These are phyloP conservation scores for Serendipita sp. DNA, from an alignment of 1,284 basidiomycete genomes.

Conservation along the genomic window DNA sequence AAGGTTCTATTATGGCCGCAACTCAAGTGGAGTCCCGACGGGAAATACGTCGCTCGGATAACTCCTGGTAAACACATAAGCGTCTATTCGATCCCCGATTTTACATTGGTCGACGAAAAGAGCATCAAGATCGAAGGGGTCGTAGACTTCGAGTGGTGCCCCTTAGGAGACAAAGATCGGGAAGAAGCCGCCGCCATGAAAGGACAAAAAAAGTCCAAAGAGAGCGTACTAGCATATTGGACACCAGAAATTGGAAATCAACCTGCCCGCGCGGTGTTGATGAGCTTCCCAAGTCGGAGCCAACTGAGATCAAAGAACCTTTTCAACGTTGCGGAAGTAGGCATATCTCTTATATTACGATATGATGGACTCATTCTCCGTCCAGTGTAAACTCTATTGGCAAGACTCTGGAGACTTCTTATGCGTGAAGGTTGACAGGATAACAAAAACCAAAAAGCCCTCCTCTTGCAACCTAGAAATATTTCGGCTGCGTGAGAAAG, in stretches of 20 bases:
- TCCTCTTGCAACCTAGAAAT: constrained; percentile 98
- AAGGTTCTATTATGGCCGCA: constrained; percentile 91
- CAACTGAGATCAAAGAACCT: constrained; percentile 92
- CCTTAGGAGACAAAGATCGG: constrained; percentile 77
- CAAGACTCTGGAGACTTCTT: constrained; percentile 98
- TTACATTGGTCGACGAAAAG: constrained; percentile 95
- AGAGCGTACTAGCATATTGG: constrained; percentile 97
- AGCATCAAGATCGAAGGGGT: constrained; percentile 97
- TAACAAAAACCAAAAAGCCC: constrained; percentile 98
- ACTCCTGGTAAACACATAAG: constrained; percentile 88
- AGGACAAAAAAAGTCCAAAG: constrained; percentile 48
- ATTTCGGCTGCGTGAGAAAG: constrained; percentile 95
- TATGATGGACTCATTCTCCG: not conserved
- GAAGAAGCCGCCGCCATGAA: constrained; percentile 52
- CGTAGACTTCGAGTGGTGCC: constrained; percentile 98
- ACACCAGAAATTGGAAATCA: constrained; percentile 94
- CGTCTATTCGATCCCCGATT: constrained; percentile 87
- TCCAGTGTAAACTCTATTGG: constrained; percentile 94
- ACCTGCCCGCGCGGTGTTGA: constrained; percentile 88
- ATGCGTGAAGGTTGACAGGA: constrained; percentile 98
- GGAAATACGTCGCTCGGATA: constrained; percentile 84
- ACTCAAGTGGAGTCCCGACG: constrained; percentile 96
- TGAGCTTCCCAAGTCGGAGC: constrained; percentile 76
- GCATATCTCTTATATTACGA: constrained; percentile 18
- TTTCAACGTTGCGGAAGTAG: constrained; percentile 93